These are phyloP conservation scores for Agrostemma githago DNA, from an alignment of 148 eudicot species.

Conservation along the genomic window DNA sequence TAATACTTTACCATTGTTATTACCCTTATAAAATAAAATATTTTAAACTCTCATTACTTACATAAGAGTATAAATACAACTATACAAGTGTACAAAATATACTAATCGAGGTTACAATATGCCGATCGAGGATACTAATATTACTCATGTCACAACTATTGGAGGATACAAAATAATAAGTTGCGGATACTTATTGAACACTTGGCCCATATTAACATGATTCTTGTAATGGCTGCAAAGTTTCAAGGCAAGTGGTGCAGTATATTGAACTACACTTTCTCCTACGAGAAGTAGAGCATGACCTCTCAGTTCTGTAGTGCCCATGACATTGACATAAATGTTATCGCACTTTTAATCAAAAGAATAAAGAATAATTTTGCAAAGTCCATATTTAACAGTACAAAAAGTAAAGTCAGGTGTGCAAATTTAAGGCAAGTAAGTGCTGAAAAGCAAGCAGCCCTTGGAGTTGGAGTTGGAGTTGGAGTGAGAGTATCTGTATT, in stretches of 20 bases:
- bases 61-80: too few relatives aligned
- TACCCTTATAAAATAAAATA: too few relatives aligned
- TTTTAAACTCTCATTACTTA: too few relatives aligned
- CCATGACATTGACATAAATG: background rate
- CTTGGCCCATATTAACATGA: too few relatives aligned
- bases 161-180: too few relatives aligned
- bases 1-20: too few relatives aligned
- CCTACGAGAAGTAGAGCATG: constrained; percentile 85
- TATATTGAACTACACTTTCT: constrained; percentile 85
- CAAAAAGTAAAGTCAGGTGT: constrained; percentile 13
- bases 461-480: too few relatives aligned
- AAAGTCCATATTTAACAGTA: background rate
- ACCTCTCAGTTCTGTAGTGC: constrained; percentile 81
- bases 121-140: too few relatives aligned
- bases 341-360: background rate
- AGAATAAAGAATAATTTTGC: background rate
- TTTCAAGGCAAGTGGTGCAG: constrained; percentile 71
- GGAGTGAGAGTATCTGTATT: constrained; percentile 87
- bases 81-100: too few relatives aligned
- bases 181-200: too few relatives aligned
- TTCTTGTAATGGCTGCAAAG: constrained; percentile 89
- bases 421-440: constrained; percentile 72
- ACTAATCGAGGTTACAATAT: too few relatives aligned
- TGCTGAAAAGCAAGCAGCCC: constrained; percentile 93
- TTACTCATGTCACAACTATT: too few relatives aligned